phyloP scores from a whole-genome alignment of 805 yeast genomes.

The Lachancea dasiensis region DNA sequence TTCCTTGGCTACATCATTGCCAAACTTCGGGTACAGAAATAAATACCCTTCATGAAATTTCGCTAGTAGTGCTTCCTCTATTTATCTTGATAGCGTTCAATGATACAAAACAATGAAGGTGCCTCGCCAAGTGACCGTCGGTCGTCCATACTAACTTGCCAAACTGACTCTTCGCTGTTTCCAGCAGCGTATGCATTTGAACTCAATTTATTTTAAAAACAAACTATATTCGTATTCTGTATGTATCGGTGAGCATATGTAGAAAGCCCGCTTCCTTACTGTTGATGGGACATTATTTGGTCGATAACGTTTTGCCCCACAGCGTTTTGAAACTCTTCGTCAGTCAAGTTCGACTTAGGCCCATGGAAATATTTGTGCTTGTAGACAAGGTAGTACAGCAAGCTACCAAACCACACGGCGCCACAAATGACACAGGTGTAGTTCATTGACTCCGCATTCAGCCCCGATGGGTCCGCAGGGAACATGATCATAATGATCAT shows the following conservation, averaged over 20 bases:
- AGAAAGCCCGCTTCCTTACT: conserved; percentile 3
- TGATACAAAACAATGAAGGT: too few species aligned
- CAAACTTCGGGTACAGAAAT: too few species aligned
- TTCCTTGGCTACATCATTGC: too few species aligned
- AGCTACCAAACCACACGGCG: conserved; percentile 48
- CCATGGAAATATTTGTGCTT: conserved; percentile 51
- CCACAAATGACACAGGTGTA: conserved; percentile 57
- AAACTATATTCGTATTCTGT: too few species aligned
- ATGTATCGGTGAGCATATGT: background rate
- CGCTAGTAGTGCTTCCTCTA: too few species aligned
- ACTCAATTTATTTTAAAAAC: too few species aligned
- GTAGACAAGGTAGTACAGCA: conserved; percentile 43
- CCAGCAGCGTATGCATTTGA: too few species aligned
- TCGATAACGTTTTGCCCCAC: conserved; percentile 14
- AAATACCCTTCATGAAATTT: too few species aligned
- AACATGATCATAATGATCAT: conserved; percentile 51
- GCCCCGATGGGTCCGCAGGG: conserved; percentile 38
- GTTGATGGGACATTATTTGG: conserved; percentile 11
- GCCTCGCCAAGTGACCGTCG: too few species aligned
- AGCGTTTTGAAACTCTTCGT: conserved; percentile 21
- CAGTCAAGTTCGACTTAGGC: conserved; percentile 35
- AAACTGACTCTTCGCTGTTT: too few species aligned
- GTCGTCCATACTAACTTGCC: too few species aligned
- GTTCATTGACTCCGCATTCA: conserved; percentile 47
- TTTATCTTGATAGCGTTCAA: too few species aligned